Conservation (phyloP, 441 rosid species). For the Gossypium davidsonii region DNA sequence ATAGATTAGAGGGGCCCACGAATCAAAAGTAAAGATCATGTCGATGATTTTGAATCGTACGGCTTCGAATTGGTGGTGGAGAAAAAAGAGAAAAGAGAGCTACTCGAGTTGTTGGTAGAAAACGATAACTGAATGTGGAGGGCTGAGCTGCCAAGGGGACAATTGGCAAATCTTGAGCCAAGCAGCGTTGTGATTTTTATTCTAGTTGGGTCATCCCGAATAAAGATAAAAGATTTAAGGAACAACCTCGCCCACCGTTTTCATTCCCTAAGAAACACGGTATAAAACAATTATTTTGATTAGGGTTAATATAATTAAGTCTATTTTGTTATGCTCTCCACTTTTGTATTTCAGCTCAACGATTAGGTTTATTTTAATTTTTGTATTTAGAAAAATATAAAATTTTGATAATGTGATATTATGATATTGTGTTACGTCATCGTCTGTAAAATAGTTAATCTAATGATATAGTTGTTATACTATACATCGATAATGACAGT, state of each 20-base stretch:
- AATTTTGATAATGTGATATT: too few relatives aligned
- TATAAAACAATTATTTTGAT: background rate
- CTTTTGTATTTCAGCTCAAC: too few relatives aligned
- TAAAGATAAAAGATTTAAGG: background rate
- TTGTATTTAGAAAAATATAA: background rate
- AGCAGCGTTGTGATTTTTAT: background rate
- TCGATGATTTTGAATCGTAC: background rate
- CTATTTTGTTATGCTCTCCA: too few relatives aligned
- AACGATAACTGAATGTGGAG: background rate
- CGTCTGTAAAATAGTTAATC: too few relatives aligned
- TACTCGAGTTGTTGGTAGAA: background rate
- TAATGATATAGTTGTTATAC: too few relatives aligned
- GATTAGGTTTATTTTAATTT: background rate
- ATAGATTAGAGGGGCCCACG: background rate
- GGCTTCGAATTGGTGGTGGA: background rate
- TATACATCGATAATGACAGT: too few relatives aligned
- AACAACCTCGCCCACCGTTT: background rate
- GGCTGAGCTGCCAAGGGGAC: background rate
- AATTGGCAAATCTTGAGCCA: constrained; percentile 9
- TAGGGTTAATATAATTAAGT: background rate
- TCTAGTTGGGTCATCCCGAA: background rate
- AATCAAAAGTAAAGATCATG: background rate
- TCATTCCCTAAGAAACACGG: background rate
- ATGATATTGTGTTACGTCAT: too few relatives aligned
- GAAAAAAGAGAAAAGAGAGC: background rate